These are phyloP conservation scores for Trametes sanguinea DNA, from an alignment of 768 basidiomycete genomes.

Conservation along the genomic window DNA sequence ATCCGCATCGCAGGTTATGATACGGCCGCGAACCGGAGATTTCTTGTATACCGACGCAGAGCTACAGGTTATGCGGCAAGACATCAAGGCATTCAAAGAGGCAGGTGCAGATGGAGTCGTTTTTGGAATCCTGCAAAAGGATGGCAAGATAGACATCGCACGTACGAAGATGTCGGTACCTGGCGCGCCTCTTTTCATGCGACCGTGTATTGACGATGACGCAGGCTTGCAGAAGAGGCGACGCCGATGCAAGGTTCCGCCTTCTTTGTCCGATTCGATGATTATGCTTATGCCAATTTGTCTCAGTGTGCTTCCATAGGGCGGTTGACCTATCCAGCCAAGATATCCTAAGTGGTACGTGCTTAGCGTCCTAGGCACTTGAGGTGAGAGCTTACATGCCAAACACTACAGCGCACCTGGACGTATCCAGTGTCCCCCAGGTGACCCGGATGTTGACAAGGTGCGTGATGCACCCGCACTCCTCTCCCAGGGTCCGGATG, in stretches of 20 bases:
- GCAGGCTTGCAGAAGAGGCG: conserved; percentile 59
- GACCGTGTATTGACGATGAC: neutral
- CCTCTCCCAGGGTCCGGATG: neutral
- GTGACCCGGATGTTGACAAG: conserved; percentile 81
- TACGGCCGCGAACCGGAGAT: conserved; percentile 78
- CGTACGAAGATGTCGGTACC: conserved; percentile 54
- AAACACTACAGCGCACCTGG: conserved; percentile 32
- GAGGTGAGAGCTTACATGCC: too few species aligned
- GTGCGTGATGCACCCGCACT: conserved; percentile 37
- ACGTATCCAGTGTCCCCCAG: conserved; percentile 57
- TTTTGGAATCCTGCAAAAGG: conserved; percentile 57
- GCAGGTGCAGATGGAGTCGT: conserved; percentile 66
- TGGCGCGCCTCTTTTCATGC: neutral
- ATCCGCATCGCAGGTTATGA: conserved; percentile 58
- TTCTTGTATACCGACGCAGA: conserved; percentile 73
- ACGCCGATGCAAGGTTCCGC: conserved; percentile 60
- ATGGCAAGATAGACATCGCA: conserved; percentile 60
- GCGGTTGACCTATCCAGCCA: conserved; percentile 71
- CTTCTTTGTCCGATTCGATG: neutral
- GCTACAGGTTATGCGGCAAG: conserved; percentile 72
- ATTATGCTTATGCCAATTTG: neutral
- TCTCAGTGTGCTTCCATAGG: conserved; percentile 73
- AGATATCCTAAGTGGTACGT: conserved; percentile 53
- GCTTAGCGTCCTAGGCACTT: neutral
- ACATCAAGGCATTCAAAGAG: conserved; percentile 62